Evolutionary conservation across 139 green algal genomes (phyloP).

Genomic region (Chlamydomonas applanata): DNA sequence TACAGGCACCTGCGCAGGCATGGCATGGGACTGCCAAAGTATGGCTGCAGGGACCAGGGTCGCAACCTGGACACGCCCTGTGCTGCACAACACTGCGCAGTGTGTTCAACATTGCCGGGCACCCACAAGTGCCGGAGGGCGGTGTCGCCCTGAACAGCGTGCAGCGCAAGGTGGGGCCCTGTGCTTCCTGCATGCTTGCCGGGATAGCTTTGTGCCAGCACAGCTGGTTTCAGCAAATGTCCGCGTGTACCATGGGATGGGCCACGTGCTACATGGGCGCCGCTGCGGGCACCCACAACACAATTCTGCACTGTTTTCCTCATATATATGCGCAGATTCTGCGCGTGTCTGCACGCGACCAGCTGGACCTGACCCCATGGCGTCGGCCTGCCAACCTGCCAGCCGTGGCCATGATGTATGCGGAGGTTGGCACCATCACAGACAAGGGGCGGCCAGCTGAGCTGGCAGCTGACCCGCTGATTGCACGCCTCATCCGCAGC

Average conservation of each 20-base stretch:
- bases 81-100: too few relatives aligned
- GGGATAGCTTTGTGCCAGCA: too few relatives aligned
- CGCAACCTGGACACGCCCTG: neutral
- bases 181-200: too few relatives aligned
- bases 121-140: constrained; percentile 55
- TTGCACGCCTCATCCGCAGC: constrained; percentile 48
- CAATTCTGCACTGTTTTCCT: too few relatives aligned
- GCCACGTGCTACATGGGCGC: too few relatives aligned
- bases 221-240: too few relatives aligned
- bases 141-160: constrained; percentile 80
- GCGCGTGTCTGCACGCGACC: constrained; percentile 63
- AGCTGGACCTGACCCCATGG: constrained; percentile 43
- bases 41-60: too few relatives aligned
- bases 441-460: constrained; percentile 58
- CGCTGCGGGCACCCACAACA: too few relatives aligned
- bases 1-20: too few relatives aligned
- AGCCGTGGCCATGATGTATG: constrained; percentile 61
- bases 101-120: constrained; percentile 59
- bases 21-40: too few relatives aligned
- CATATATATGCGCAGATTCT: constrained; percentile 46
- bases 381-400: constrained; percentile 39
- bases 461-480: constrained; percentile 64
- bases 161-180: constrained; percentile 70
- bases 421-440: constrained; percentile 65
- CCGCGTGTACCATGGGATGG: too few relatives aligned